Evolutionary conservation across 148 eudicot genomes (phyloP), one percentile per base, ranked within the genome.

Genomic region (Camellia sinensis): DNA sequence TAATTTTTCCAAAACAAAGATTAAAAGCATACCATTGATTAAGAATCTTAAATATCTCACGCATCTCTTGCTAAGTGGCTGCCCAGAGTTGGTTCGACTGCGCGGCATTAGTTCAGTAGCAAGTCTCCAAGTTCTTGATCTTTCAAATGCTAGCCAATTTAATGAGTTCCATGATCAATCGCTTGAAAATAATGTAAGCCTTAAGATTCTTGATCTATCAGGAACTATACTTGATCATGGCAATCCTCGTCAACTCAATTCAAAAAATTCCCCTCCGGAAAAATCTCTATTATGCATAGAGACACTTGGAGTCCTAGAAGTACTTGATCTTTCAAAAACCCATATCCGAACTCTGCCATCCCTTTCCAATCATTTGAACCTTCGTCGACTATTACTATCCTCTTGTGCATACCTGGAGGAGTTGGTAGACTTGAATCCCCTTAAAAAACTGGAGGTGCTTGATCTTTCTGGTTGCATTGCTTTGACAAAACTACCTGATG

Each of bases 101-200:
- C 77, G 57, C 0, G 46, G 76, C 65, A 41, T 81, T 40, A 50
- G 13, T 21, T 8, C 44, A 7, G 8, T 79, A 19, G 41, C 46
- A 5, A 78, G 74, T n/a, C 86, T 87, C 21, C 78, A 82, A 57
- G 54, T 44, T 46, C 80, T 87, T 22, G 84, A 87, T 76, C 77
- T 87, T 78, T 84, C 87, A 6, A 63, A 67, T 46, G 57, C 84
- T 74, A 10, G 13, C 17, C 41, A 15, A 2, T 80, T 87, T 59
- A 44, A 45, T 7, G 85, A 87, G 48, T 82, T 84, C 57, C 75
- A 75, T 56, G 71, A 82, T 57, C 46, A 11, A 7, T 82, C 83
- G 3, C 18, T 69, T 3, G 75, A 48, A 19, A 59, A n/a, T 17
- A 67, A 44, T 40, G 41, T 1, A 10, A 18, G 40, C 56, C 82